phyloP scores from a whole-genome alignment of 2,329 filamentous ascomycete genomes.

The Penicillium sp. region DNA sequence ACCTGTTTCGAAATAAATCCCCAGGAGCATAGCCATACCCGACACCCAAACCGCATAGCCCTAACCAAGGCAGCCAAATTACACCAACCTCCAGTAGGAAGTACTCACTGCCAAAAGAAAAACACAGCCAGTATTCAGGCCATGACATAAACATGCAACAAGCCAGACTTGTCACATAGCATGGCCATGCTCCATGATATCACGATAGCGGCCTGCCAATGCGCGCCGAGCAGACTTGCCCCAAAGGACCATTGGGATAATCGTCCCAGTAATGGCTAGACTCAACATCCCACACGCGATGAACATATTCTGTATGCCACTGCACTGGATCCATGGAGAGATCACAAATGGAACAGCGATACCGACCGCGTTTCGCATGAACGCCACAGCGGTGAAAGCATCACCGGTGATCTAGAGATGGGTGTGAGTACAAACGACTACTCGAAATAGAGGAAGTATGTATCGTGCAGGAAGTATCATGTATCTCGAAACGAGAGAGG shows the following conservation, averaged over 20 bases:
- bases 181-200: slow-evolving; percentile 10
- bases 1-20: not conserved
- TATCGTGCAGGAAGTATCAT: not conserved
- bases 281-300: slow-evolving; percentile 27
- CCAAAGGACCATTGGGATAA: slow-evolving; percentile 24
- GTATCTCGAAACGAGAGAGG: not conserved
- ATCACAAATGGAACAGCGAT: slow-evolving; percentile 34
- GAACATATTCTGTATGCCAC: slow-evolving; percentile 28
- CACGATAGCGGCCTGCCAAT: slow-evolving; percentile 13
- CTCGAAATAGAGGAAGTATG: not conserved
- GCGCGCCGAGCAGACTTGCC: slow-evolving; percentile 20
- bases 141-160: not conserved
- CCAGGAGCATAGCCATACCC: not conserved
- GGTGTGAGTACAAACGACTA: not conserved
- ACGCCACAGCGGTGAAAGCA: slow-evolving; percentile 31
- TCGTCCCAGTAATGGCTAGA: slow-evolving; percentile 16
- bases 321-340: slow-evolving; percentile 26
- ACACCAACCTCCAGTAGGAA: not conserved
- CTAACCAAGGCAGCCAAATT: not conserved
- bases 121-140: not conserved
- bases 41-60: not conserved
- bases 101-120: no score
- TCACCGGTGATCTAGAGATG: slow-evolving; percentile 22
- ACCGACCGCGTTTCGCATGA: slow-evolving; percentile 32
- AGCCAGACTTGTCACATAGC: not conserved